Base-by-base conservation (phyloP, 2,329 filamentous ascomycete genomes). In the Neoascochyta sp. region DNA sequence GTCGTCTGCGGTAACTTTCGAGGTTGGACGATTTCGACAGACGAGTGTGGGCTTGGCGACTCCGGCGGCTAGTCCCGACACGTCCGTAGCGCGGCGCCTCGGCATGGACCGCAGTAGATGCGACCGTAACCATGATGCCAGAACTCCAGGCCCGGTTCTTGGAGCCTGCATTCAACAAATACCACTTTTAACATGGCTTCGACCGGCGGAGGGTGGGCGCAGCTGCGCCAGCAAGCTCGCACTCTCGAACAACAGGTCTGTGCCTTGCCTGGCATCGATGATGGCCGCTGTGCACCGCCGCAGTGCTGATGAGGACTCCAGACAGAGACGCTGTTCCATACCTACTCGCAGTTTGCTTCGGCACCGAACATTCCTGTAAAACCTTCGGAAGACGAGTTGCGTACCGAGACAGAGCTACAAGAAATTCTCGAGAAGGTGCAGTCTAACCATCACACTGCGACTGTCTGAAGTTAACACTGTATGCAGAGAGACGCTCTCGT, bases 201-300 rank as follows among this genome's bases (percentile, higher is more conserved):
- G 7, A 65, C 61, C 13, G 62, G 60, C 16, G 62, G 58, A 21
- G 63, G 88, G 68, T 98, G 92, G 92, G 82, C 87, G 56, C 88
- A 95, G 69, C 75, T 96, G 49, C 85, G 92, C 53, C 88, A 95
- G 63, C 90, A 96, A 67, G 86, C 88, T 40, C 77, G 92, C 53
- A 78, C 81, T 24, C 73, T 95, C 41, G 92, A 98, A 65, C 86
- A 83, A 39, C 90, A 96, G 76, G 90, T 94, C 71, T 45, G 62
- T 41, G 24, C n/a, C n/a, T n/a, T n/a, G n/a, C n/a, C 37, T 31
- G n/a, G n/a, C n/a, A n/a, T n/a, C n/a, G n/a, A n/a, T n/a, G n/a
- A n/a, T n/a, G n/a, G n/a, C n/a, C n/a, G n/a, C n/a, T 22, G 31
- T 26, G 37, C 34, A 19, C 18, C 21, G 19, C 25, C 22, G 23